These are phyloP conservation scores for Elaeis guineensis DNA, from an alignment of 176 grass and related monocot genomes.

Conservation along the genomic window DNA sequence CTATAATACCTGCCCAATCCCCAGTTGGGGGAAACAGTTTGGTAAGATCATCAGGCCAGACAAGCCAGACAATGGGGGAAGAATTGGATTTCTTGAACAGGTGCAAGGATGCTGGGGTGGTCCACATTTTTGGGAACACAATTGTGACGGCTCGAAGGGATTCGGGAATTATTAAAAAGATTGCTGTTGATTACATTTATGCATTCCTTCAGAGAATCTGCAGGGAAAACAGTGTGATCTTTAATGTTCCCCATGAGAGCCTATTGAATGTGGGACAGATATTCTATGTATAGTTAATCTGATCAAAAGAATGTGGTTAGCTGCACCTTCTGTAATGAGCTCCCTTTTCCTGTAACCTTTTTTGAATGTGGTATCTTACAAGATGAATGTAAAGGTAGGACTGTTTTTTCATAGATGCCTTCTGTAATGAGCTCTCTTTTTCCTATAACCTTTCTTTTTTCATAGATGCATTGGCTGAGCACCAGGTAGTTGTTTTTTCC, in stretches of 20 bases:
- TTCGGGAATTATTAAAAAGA: slow-evolving; percentile 45
- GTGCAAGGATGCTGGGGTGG: slow-evolving; percentile 64
- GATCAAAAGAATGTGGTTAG: too few species aligned
- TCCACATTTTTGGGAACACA: slow-evolving; percentile 74
- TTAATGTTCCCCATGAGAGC: slow-evolving; percentile 67
- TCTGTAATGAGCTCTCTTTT: too few species aligned
- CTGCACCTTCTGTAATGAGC: slow-evolving; percentile 10
- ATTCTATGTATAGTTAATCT: slow-evolving; percentile 42
- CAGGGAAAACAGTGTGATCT: slow-evolving; percentile 72
- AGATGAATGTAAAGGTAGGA: too few species aligned
- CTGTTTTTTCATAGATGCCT: too few species aligned
- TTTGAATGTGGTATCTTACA: too few species aligned
- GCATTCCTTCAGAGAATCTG: slow-evolving; percentile 58
- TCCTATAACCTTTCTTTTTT: too few species aligned
- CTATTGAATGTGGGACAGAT: slow-evolving; percentile 79
- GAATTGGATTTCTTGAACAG: slow-evolving; percentile 60
- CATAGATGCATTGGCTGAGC: too few species aligned
- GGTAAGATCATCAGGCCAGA: slow-evolving; percentile 41
- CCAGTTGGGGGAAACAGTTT: slow-evolving; percentile 21
- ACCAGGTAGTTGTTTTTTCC: too few species aligned
- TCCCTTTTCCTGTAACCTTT: too few species aligned
- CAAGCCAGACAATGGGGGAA: slow-evolving; percentile 16
- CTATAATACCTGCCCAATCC: slow-evolving; percentile 14
- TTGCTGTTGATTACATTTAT: slow-evolving; percentile 54
- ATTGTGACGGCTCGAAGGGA: slow-evolving; percentile 42